Base-by-base conservation (phyloP, 495 filamentous ascomycete genomes). In the Xylaria intraflava region DNA sequence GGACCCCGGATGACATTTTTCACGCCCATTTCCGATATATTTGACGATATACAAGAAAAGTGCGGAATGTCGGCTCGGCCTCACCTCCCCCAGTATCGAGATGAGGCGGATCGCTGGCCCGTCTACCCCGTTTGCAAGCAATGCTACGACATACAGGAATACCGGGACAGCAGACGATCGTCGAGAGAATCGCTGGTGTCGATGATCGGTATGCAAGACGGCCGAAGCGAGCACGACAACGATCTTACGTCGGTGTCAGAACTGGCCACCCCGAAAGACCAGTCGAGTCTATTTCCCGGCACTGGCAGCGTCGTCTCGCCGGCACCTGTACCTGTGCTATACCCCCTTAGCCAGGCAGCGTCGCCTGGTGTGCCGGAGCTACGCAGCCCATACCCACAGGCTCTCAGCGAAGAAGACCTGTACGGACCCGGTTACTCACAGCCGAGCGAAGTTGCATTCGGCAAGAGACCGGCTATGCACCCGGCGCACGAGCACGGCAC, bases 11-110 rank as follows among this genome's bases (percentile, higher is more conserved):
- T 60, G 7, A 62, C 67, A 9, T 64, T 56, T 30, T 70, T 70
- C 51, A 68, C 67, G 17, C 67, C 67, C 0, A 65, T 70, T 44
- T 52, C 40, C 23, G 67, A 70, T 40, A 56, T 70, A 8, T 62
- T 70, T 12, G 57, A 62, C 36, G 65, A 70, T 29, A 65, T 70
- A 19, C 56, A 59, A 39, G 64, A 64, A 20, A 50, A 41, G 6
- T 67, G 65, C 45, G 56, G 54, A 0, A 53, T 64, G 51, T 56
- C 56, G 11, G 44, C 56, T 40, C 54, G 60, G 29, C 60, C 65
- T 8, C 60, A 62, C 52, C 49, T 67, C 6, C 65, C 65, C 3
- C 56, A 60, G 39, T 53, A 63, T 29, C 62, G 62, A 14, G 60
- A 63, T 22, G 62, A 65, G 30, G 58, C 51, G 29, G 62, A 65